These are phyloP conservation scores for Kokia cookei DNA, from an alignment of 441 rosid genomes.

Conservation along the genomic window DNA sequence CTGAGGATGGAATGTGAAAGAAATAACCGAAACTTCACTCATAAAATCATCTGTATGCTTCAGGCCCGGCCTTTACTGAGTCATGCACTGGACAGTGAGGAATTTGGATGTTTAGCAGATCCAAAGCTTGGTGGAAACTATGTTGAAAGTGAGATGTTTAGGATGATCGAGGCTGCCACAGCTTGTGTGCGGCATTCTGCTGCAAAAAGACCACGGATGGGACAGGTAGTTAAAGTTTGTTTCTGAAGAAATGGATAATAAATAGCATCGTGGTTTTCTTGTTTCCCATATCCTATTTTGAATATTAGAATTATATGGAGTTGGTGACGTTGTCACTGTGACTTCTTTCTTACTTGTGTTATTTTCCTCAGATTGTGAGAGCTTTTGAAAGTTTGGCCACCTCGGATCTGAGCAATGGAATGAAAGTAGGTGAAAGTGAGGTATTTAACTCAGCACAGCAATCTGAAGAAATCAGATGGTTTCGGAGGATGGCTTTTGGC, in stretches of 20 bases:
- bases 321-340: neutral
- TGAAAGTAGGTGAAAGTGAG: constrained; percentile 93
- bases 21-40: neutral
- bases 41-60: neutral
- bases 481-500: constrained; percentile 89
- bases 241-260: neutral
- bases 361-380: constrained; percentile 64
- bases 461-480: constrained; percentile 81
- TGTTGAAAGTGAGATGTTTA: constrained; percentile 57
- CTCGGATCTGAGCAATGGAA: constrained; percentile 75
- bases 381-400: constrained; percentile 66
- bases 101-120: constrained; percentile 52
- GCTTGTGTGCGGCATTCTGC: constrained; percentile 88
- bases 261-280: neutral
- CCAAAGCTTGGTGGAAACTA: constrained; percentile 59
- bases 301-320: neutral
- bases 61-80: constrained; percentile 89
- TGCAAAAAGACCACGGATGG: constrained; percentile 83
- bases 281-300: neutral
- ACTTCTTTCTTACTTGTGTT: neutral
- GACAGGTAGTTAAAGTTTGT: constrained; percentile 47
- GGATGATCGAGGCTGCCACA: constrained; percentile 79
- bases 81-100: constrained; percentile 59
- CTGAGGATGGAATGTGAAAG: neutral
- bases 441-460: constrained; percentile 67